These are phyloP conservation scores for Taxillus chinensis DNA, from an alignment of 164 flowering plant genomes.

Conservation along the genomic window DNA sequence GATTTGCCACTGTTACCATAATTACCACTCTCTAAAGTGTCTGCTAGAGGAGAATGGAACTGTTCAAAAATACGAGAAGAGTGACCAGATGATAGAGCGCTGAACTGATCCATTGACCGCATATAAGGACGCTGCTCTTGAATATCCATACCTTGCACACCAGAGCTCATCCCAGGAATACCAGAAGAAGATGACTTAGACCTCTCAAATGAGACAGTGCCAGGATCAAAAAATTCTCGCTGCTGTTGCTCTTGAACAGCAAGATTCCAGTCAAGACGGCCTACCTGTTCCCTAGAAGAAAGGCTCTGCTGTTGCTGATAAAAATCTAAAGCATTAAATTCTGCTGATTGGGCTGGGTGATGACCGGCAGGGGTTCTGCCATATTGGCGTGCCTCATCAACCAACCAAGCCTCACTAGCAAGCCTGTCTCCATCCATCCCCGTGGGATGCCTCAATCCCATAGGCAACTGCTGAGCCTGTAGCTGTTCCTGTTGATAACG, in stretches of 20 bases:
- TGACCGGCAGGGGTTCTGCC: background rate
- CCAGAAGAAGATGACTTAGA: background rate
- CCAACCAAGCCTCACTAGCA: slow-evolving; percentile 2
- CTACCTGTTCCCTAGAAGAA: background rate
- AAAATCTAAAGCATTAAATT: slow-evolving; percentile 1
- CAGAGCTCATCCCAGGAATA: slow-evolving; percentile 3
- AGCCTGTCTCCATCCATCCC: slow-evolving; percentile 5
- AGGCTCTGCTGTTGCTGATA: background rate
- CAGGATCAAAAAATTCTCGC: slow-evolving; percentile 1
- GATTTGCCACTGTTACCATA: background rate
- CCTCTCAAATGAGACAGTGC: slow-evolving; percentile 4
- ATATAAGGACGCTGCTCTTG: slow-evolving; percentile 4
- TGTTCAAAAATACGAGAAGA: background rate
- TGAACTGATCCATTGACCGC: background rate
- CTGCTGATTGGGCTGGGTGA: background rate
- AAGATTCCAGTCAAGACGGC: slow-evolving; percentile 2
- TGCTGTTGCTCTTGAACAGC: slow-evolving; percentile 4
- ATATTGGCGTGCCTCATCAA: slow-evolving; percentile 3
- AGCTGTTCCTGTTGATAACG: slow-evolving; percentile 7
- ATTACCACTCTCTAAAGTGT: background rate
- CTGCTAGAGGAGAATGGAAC: background rate
- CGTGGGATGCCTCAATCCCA: slow-evolving; percentile 5
- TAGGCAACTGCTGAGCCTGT: slow-evolving; percentile 3
- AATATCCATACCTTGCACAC: background rate
- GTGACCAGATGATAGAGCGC: slow-evolving; percentile 2